phyloP scores from a whole-genome alignment of 2,329 filamentous ascomycete species.

The Beauveria brongniartii region DNA sequence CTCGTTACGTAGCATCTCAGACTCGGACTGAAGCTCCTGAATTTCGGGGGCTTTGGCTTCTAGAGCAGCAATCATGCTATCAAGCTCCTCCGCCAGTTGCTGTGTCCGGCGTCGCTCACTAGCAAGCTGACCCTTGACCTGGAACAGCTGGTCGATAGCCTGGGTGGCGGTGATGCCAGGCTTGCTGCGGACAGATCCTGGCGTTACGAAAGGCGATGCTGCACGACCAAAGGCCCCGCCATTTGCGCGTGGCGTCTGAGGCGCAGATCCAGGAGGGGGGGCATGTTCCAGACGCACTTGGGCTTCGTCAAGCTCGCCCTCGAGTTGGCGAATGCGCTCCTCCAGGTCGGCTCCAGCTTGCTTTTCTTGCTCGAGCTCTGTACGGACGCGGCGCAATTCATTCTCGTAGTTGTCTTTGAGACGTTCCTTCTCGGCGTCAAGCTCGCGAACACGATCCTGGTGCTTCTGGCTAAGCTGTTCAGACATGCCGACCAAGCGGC shows the following conservation, averaged over 20 bases:
- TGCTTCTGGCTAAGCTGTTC: slow-evolving; percentile 68
- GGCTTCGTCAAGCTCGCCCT: slow-evolving; percentile 46
- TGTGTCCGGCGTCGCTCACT: slow-evolving; percentile 67
- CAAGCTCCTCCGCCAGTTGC: slow-evolving; percentile 66
- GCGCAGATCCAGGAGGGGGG: slow-evolving; percentile 38
- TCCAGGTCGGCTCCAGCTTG: slow-evolving; percentile 38
- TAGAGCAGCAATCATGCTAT: slow-evolving; percentile 77
- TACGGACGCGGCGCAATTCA: slow-evolving; percentile 45
- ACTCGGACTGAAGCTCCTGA: slow-evolving; percentile 74
- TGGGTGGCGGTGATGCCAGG: slow-evolving; percentile 51
- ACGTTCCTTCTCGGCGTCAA: slow-evolving; percentile 54
- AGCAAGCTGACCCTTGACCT: slow-evolving; percentile 63
- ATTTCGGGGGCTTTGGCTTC: slow-evolving; percentile 84
- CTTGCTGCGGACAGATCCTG: slow-evolving; percentile 49
- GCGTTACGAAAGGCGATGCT: slow-evolving; percentile 55
- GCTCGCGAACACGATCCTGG: slow-evolving; percentile 60
- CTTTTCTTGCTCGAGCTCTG: slow-evolving; percentile 49
- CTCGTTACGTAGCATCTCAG: slow-evolving; percentile 70
- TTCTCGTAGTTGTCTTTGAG: slow-evolving; percentile 59
- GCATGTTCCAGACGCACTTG: slow-evolving; percentile 40
- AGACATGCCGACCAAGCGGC: slow-evolving; percentile 74
- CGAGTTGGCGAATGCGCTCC: slow-evolving; percentile 41
- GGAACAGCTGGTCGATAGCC: slow-evolving; percentile 56
- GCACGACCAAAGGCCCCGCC: slow-evolving; percentile 44
- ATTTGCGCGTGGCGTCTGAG: slow-evolving; percentile 54